Base-by-base conservation (phyloP, 1,284 basidiomycete species). In the Ceratobasidium sp. region DNA sequence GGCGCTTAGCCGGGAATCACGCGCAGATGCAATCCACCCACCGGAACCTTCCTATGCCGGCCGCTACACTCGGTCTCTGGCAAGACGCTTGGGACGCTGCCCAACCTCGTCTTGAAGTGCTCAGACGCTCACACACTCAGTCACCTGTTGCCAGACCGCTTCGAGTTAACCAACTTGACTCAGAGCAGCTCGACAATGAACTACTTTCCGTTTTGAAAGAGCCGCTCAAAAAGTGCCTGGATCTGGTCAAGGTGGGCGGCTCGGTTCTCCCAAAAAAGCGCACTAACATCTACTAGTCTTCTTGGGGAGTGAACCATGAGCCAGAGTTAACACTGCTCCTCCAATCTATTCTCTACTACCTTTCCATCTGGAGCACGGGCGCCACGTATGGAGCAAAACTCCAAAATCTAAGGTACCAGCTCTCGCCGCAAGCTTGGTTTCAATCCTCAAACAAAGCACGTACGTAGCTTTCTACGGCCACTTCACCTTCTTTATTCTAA, bases 141-240 rank as follows among this genome's bases (percentile, higher is more conserved):
- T 79, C 81, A 16, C 78, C 81, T 46, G 78, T 81, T 69, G 83
- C 88, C 38, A 87, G 92, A 30, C 87, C 93, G 7, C 88, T 92
- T 44, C 93, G 97, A 70, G 96, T 99, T 55, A 93, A 93, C 35
- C 96, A 98, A 85, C 90, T 99, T 65, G 98, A 99, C 84, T 92
- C 97, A 0, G 93, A 96, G 81, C 88, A 97, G 41, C 89, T 99
- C 62, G 98, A 99, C 85, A 91, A 93, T 78, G 96, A 99, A 81
- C 89, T 99, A 20, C 90, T 94, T 23, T 89, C 92, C 35, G 87
- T 98, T 79, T 88, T 99, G 23, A 91, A 91, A 81, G 94, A 95
- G 76, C 96, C 96, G n/a, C 85, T 99, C 60, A 88, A 88, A 79
- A 92, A 91, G 79, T 91, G 96, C 0, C 84, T 98, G n/a, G 86